Conservation (phyloP, 176 grass and related monocot species). For the Aegilops bicornis region DNA sequence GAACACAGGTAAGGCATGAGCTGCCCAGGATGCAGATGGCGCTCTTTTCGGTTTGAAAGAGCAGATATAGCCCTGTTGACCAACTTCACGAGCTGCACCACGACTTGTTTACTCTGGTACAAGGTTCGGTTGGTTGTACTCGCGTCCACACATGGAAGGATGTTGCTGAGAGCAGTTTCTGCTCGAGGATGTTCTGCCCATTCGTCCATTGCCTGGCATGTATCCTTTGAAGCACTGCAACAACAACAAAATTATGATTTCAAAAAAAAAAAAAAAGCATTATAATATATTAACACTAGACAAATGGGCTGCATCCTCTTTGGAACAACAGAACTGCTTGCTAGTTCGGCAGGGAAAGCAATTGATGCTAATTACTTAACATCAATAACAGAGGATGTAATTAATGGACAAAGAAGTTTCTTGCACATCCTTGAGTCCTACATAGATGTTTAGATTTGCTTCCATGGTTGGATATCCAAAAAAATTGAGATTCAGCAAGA, state of each 20-base stretch:
- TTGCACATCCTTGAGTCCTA: background rate
- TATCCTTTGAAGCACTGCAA: conserved; percentile 70
- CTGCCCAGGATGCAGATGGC: conserved; percentile 54
- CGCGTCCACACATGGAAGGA: conserved; percentile 92
- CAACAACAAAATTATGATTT: background rate
- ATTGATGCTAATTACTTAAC: background rate
- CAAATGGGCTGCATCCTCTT: background rate
- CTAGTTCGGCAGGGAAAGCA: background rate
- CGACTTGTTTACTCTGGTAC: conserved; percentile 85
- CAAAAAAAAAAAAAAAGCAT: background rate
- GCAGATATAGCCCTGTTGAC: conserved; percentile 81
- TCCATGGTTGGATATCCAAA: conserved; percentile 11
- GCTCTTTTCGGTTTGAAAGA: conserved; percentile 45
- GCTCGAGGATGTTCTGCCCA: conserved; percentile 82
- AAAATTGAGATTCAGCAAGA: background rate
- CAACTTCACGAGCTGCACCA: conserved; percentile 63
- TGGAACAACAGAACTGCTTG: background rate
- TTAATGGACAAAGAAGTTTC: background rate
- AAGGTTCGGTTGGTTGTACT: conserved; percentile 79
- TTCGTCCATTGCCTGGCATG: conserved; percentile 83
- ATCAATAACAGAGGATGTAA: background rate
- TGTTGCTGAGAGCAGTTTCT: conserved; percentile 81
- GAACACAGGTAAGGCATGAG: conserved; percentile 81
- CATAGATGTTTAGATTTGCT: conserved; percentile 8
- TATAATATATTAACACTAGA: conserved; percentile 22